A percentile compares a stretch with the other conserved stretches of the same genome.
These are phyloP conservation scores for Delonix regia DNA, from an alignment of 306 rosid genomes.

Conservation along the genomic window DNA sequence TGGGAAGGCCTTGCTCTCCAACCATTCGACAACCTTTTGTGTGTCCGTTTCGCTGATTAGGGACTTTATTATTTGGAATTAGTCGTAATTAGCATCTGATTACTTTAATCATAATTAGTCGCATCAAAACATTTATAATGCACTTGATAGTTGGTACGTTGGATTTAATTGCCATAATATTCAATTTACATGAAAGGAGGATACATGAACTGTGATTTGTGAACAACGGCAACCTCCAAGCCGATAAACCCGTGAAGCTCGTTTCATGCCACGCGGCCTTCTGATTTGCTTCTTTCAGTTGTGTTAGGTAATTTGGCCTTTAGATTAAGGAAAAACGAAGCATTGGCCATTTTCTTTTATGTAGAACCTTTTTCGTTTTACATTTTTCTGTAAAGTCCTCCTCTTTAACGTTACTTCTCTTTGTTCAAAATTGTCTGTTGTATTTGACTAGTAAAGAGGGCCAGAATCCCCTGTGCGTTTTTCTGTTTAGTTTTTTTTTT, in stretches of 20 bases:
- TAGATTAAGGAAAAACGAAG: slow-evolving; percentile 1
- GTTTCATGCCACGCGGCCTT: slow-evolving; percentile 21
- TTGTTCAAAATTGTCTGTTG: slow-evolving; percentile 49
- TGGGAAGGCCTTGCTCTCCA: neutral
- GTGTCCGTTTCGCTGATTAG: slow-evolving; percentile 29
- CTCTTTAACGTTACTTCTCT: slow-evolving; percentile 43
- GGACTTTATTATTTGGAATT: slow-evolving; percentile 44
- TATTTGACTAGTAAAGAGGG: slow-evolving; percentile 42
- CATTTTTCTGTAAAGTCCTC: neutral
- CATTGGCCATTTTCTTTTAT: slow-evolving; percentile 13
- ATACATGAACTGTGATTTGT: neutral
- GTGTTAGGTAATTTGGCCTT: slow-evolving; percentile 26
- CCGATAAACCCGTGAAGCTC: neutral
- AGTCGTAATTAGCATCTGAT: slow-evolving; percentile 27
- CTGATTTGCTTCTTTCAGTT: neutral
- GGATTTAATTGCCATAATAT: neutral
- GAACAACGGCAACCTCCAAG: neutral
- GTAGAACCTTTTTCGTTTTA: neutral
- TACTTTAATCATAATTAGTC: slow-evolving; percentile 26
- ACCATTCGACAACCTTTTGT: neutral
- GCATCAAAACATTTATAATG: slow-evolving; percentile 19
- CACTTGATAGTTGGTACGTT: neutral
- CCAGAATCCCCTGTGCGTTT: slow-evolving; percentile 24
- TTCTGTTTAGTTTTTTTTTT: neutral
- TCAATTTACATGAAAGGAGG: neutral